Evolutionary conservation across 1,139 yeast species (phyloP), one percentile per base, ranked within the genome.

Genomic region (Trichomonascaceae sp.): DNA sequence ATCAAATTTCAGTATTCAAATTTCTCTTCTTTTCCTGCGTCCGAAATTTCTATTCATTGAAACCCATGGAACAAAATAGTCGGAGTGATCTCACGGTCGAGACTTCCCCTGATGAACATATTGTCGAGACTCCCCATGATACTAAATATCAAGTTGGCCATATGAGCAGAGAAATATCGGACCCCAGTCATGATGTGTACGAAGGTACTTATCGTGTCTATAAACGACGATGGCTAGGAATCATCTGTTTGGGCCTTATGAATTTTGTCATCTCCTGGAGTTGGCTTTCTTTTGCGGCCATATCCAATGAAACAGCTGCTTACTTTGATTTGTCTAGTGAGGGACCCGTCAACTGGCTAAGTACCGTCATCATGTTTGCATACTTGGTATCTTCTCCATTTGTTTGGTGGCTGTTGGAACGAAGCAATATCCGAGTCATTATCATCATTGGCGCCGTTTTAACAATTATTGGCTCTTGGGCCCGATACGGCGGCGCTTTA

Each of bases 321-420:
- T 64, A 59, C 53, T 69, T 63, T 54, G 49, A 54, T 17, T 59
- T 67, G n/a, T 24, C 49, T 39, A 56, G 66, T 7, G 62, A 66
- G 36, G 53, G 66, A 12, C 70, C 72, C n/a, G 63, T 70, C 49
- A 70, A 70, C 63, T 70, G 73, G 73, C 63, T 70, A 18, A 66
- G 72, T 10, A 69, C 68, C 1, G 71, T 65, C 30, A 63, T 67
- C 54, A 55, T 70, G 41, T 69, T 70, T 53, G 58, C 72, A 3
- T 70, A 67, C 55, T 57, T 66, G 38, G 64, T 61, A 5, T 60
- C 65, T 24, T 60, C 71, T 8, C 70, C 71, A 1, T 44, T 59
- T 27, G 71, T 64, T 36, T 61, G 66, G 59, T 62, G 57, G 54
- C 52, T 60, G 6, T 57, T 67, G 30, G 57, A 58, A 45, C 56